These are phyloP conservation scores for Aspergillus niger DNA, from an alignment of 2,329 filamentous ascomycete species.

Conservation along the genomic window DNA sequence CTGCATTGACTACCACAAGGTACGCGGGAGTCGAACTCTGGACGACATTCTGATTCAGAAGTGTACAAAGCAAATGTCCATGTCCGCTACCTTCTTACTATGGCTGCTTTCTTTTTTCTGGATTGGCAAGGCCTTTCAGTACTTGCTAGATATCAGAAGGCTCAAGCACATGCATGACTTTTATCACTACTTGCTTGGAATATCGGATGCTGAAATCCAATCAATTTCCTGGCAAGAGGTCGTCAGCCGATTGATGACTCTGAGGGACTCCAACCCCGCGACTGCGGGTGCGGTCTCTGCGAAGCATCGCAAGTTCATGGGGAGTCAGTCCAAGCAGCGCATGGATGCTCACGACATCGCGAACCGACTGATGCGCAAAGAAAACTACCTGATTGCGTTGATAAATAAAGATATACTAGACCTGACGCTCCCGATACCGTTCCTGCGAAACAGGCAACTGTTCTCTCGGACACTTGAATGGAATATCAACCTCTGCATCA, in stretches of 20 bases:
- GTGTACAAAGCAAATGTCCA: slow-evolving; percentile 75
- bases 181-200: slow-evolving; percentile 77
- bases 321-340: slow-evolving; percentile 86
- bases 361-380: slow-evolving; percentile 91
- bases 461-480: slow-evolving; percentile 90
- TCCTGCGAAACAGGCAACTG: slow-evolving; percentile 74
- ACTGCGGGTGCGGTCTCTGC: slow-evolving; percentile 68
- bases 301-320: slow-evolving; percentile 63
- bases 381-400: slow-evolving; percentile 94
- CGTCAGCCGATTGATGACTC: slow-evolving; percentile 78
- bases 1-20: slow-evolving; percentile 77
- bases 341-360: slow-evolving; percentile 97
- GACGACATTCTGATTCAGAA: slow-evolving; percentile 67
- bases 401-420: slow-evolving; percentile 97
- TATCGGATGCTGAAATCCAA: slow-evolving; percentile 85
- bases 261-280: slow-evolving; percentile 83
- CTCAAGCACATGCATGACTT: slow-evolving; percentile 81
- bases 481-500: slow-evolving; percentile 85
- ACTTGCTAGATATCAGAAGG: slow-evolving; percentile 71
- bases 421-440: slow-evolving; percentile 80
- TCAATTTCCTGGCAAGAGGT: slow-evolving; percentile 93
- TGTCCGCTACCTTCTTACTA: slow-evolving; percentile 72
- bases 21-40: slow-evolving; percentile 66
- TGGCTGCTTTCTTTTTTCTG: slow-evolving; percentile 88
- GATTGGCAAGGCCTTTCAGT: slow-evolving; percentile 75